These are phyloP conservation scores for Arthrinium puccinioides DNA, from an alignment of 2,329 filamentous ascomycete species.

Conservation along the genomic window DNA sequence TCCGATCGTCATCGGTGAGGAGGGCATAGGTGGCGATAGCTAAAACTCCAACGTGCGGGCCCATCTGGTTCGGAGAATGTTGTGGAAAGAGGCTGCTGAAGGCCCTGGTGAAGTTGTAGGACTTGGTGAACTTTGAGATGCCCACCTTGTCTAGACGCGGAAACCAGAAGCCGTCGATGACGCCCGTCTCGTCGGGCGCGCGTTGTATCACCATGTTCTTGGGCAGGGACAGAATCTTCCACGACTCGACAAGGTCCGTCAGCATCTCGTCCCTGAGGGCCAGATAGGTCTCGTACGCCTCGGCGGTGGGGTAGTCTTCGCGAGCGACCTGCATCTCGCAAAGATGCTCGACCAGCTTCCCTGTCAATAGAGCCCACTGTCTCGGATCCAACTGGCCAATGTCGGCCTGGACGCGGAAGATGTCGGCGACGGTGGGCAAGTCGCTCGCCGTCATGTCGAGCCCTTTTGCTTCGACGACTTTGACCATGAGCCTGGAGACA, in stretches of 20 bases:
- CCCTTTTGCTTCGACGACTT: constrained; percentile 20
- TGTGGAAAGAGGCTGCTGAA: constrained; percentile 27
- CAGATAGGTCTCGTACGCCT: constrained; percentile 20
- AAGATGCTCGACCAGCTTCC: constrained; percentile 25
- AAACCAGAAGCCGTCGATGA: constrained; percentile 21
- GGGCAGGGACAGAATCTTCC: constrained; percentile 31
- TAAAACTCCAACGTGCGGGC: constrained; percentile 19
- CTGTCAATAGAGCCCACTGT: constrained; percentile 26
- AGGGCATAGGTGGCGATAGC: constrained; percentile 31
- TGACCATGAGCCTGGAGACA: constrained; percentile 21
- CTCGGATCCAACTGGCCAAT: constrained; percentile 23
- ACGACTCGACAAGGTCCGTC: constrained; percentile 31
- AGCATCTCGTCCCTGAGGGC: constrained; percentile 24
- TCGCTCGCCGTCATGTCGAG: constrained; percentile 15
- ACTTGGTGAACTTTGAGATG: constrained; percentile 10
- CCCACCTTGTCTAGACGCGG: constrained; percentile 15
- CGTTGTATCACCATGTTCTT: constrained; percentile 6
- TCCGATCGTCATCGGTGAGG: constrained; percentile 23
- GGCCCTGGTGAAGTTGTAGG: constrained; percentile 18
- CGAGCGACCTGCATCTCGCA: constrained; percentile 16
- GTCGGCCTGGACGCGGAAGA: constrained; percentile 27
- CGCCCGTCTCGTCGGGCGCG: constrained; percentile 8
- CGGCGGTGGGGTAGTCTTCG: constrained; percentile 15
- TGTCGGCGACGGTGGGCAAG: constrained; percentile 30
- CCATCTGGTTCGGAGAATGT: constrained; percentile 16